These are phyloP conservation scores for Rugonectria rugulosa DNA, from an alignment of 2,329 filamentous ascomycete genomes.

Conservation along the genomic window DNA sequence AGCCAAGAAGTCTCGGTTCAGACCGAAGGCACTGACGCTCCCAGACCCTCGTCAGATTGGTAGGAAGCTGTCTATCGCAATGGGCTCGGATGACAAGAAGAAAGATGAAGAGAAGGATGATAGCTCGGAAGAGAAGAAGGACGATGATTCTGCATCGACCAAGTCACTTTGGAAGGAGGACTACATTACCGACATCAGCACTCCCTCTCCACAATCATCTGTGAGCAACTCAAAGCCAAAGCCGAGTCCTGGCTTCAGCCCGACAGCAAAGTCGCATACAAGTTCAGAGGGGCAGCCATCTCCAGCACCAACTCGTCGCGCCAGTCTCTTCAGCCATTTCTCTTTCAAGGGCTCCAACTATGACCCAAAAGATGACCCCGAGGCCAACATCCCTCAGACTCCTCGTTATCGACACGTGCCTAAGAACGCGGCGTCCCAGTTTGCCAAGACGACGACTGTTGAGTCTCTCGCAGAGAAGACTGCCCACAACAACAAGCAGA, in stretches of 20 bases:
- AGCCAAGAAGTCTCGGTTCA: slow-evolving; percentile 27
- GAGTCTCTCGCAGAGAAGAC: slow-evolving; percentile 44
- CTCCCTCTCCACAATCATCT: slow-evolving; percentile 9
- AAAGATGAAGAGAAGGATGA: slow-evolving; percentile 44
- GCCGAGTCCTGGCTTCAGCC: background rate
- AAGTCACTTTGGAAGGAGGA: slow-evolving; percentile 30
- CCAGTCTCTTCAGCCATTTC: slow-evolving; percentile 34
- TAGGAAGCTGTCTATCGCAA: slow-evolving; percentile 60
- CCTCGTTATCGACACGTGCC: slow-evolving; percentile 59
- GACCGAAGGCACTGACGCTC: slow-evolving; percentile 37
- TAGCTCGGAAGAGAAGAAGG: background rate
- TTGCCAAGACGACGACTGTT: slow-evolving; percentile 60
- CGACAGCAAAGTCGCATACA: background rate
- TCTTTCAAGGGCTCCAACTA: slow-evolving; percentile 38
- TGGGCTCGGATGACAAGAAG: slow-evolving; percentile 30
- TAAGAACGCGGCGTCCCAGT: slow-evolving; percentile 61
- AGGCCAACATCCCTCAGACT: slow-evolving; percentile 12
- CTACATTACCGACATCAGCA: background rate
- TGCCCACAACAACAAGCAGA: slow-evolving; percentile 53
- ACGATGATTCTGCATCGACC: slow-evolving; percentile 39
- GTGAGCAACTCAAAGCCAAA: background rate
- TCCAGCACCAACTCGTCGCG: slow-evolving; percentile 23
- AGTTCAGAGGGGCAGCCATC: slow-evolving; percentile 12
- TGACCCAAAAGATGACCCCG: slow-evolving; percentile 28
- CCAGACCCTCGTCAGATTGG: slow-evolving; percentile 63